Evolutionary conservation across 768 basidiomycete species (phyloP), one percentile per base, ranked within the genome.

Genomic region (Tulasnella sp.): DNA sequence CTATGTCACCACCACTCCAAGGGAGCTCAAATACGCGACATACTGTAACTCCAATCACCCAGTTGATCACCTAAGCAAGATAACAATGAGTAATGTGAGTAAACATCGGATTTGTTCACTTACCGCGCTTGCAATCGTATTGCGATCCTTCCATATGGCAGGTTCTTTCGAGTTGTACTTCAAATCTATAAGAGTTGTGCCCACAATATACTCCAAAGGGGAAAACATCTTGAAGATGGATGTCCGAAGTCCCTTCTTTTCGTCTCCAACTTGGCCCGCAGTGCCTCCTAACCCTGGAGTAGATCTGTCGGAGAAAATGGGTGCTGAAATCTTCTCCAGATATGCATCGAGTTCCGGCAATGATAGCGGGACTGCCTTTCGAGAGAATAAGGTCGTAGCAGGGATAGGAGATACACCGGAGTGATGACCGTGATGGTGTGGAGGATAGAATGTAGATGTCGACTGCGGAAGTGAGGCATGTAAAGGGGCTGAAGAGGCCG

Each of bases 331-430:
- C 7, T 65, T 63, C 1, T 75, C 66, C n/a, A 84, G 64, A 58
- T 76, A 69, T 4, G 66, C 58, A 60, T 85, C 81, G 43, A 85
- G 70, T 37, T 72, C 67, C 1, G 82, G 80, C 10, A 86, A 69
- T 50, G 70, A 70, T 19, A 85, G 63, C 0, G 78, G 74, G 5
- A 71, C 68, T 2, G 81, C 77, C 56, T 69, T 62, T n/a, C 76
- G 69, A 31, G 75, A 64, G 59, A 86, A 82, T 16, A 51, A 29
- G 1, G 37, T 41, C 3, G 39, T 41, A 24, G 49, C 39, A 16
- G 29, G 39, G 2, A 51, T 42, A 16, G 49, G 49, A n/a, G 49
- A 16, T 4, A 22, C 24, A 31, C 35, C 39, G 20, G 13, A 29
- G 13, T 39, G 16, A 12, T 32, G 29, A 31, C 44, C 40, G 19